phyloP scores from a whole-genome alignment of 768 basidiomycete genomes.

The Amanita pallidorosea region DNA sequence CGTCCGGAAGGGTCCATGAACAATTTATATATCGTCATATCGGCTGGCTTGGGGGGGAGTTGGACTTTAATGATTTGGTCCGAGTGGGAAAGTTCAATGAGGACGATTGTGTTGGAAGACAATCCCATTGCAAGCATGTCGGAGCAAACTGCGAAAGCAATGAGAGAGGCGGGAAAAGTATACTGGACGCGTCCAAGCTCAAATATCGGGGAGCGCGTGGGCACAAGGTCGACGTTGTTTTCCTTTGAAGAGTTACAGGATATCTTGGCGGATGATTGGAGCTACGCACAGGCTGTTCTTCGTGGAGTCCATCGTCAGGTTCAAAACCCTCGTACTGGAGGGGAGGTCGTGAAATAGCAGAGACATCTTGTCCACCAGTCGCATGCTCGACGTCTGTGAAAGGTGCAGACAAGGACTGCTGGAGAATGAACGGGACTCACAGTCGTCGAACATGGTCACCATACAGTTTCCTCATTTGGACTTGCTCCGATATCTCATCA shows the following conservation, averaged over 20 bases:
- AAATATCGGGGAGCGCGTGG: constrained; percentile 50
- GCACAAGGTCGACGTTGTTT: constrained; percentile 15
- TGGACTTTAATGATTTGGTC: constrained; percentile 80
- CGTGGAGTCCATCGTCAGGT: constrained; percentile 42
- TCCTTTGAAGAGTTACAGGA: constrained; percentile 14
- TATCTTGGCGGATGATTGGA: background rate
- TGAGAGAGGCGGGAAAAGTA: constrained; percentile 73
- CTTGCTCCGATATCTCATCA: too few species aligned
- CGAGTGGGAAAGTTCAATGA: constrained; percentile 83
- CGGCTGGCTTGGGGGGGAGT: constrained; percentile 63
- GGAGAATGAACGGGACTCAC: constrained; percentile 26
- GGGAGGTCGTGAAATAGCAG: constrained; percentile 35
- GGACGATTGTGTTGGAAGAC: constrained; percentile 62
- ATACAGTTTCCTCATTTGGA: background rate
- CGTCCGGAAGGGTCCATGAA: constrained; percentile 91
- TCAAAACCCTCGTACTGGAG: constrained; percentile 89
- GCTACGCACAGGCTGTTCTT: constrained; percentile 20
- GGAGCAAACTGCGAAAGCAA: constrained; percentile 75
- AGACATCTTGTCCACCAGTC: constrained; percentile 33
- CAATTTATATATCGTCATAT: constrained; percentile 69
- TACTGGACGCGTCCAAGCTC: constrained; percentile 86
- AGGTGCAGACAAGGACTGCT: constrained; percentile 7
- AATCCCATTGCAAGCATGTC: constrained; percentile 84
- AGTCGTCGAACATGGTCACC: constrained; percentile 52
- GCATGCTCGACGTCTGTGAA: constrained; percentile 83